phyloP scores from a whole-genome alignment of 306 rosid species.

The Fragaria ananassa region DNA sequence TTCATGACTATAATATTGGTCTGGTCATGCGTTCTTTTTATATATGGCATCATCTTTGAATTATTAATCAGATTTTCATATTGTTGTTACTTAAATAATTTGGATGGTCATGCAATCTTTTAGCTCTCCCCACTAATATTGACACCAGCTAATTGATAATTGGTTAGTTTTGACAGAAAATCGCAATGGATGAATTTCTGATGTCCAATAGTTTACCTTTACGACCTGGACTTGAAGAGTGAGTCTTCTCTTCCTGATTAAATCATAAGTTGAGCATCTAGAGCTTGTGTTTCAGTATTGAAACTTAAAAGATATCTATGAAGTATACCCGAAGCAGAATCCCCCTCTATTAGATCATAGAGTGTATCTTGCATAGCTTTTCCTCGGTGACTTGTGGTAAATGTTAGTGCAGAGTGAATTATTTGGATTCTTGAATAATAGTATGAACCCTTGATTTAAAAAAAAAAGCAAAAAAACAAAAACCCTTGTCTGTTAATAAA shows the following conservation, averaged over 20 bases:
- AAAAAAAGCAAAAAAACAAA: no score
- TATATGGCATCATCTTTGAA: background rate
- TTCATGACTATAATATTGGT: background rate
- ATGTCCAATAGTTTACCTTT: conserved; percentile 63
- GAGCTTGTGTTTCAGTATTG: conserved; percentile 11
- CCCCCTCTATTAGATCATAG: background rate
- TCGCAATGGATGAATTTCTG: conserved; percentile 64
- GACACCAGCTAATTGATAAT: conserved; percentile 27
- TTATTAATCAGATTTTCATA: background rate
- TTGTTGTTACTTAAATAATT: background rate
- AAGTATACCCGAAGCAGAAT: background rate
- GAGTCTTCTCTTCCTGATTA: conserved; percentile 41
- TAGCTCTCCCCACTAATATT: conserved; percentile 12
- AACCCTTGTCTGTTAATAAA: background rate
- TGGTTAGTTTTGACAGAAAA: conserved; percentile 53
- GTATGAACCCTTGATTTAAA: background rate
- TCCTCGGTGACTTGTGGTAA: background rate
- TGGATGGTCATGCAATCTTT: background rate
- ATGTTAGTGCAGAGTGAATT: background rate
- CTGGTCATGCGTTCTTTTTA: background rate
- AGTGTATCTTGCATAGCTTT: background rate
- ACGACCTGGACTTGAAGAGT: conserved; percentile 91
- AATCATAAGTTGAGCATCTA: conserved; percentile 15
- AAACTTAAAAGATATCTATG: conserved; percentile 9
- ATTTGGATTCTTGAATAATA: background rate